Evolutionary conservation across 495 filamentous ascomycete genomes (phyloP).

Genomic region (Penicillium atrosanguineum): DNA sequence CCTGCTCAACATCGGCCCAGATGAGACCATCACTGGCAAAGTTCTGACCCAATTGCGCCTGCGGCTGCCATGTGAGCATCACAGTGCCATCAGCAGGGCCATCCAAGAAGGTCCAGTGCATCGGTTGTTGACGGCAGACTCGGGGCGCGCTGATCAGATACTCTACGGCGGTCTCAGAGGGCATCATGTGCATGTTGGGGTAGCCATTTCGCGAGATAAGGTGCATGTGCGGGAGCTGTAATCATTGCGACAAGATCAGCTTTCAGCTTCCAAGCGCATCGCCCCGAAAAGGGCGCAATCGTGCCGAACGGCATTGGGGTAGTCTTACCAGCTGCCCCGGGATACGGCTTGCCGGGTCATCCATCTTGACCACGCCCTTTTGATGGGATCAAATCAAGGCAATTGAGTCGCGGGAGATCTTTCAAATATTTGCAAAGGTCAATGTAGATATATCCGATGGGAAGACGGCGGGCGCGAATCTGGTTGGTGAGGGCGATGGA

Average conservation of each 20-base stretch:
- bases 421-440: background rate
- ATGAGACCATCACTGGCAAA: slow-evolving; percentile 90
- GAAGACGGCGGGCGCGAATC: slow-evolving; percentile 8
- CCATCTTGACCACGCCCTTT: slow-evolving; percentile 45
- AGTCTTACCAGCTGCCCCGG: slow-evolving; percentile 57
- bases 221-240: slow-evolving; percentile 80
- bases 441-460: slow-evolving; percentile 13
- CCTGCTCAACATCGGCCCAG: slow-evolving; percentile 78
- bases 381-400: slow-evolving; percentile 2
- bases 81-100: slow-evolving; percentile 76
- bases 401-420: slow-evolving; percentile 16
- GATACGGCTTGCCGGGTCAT: slow-evolving; percentile 64
- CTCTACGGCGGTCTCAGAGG: slow-evolving; percentile 67
- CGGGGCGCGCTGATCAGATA: slow-evolving; percentile 78
- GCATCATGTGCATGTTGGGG: slow-evolving; percentile 61
- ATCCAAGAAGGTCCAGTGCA: slow-evolving; percentile 90
- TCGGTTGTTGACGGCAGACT: slow-evolving; percentile 69
- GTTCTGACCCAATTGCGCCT: slow-evolving; percentile 58
- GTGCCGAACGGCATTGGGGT: slow-evolving; percentile 5
- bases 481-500: slow-evolving; percentile 18
- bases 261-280: slow-evolving; percentile 2
- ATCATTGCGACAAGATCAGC: slow-evolving; percentile 20
- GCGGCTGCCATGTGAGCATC: slow-evolving; percentile 83
- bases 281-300: background rate
- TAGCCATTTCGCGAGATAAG: slow-evolving; percentile 75